Evolutionary conservation across 2,329 filamentous ascomycete species (phyloP).

Genomic region (Chaetomiaceae sp.): DNA sequence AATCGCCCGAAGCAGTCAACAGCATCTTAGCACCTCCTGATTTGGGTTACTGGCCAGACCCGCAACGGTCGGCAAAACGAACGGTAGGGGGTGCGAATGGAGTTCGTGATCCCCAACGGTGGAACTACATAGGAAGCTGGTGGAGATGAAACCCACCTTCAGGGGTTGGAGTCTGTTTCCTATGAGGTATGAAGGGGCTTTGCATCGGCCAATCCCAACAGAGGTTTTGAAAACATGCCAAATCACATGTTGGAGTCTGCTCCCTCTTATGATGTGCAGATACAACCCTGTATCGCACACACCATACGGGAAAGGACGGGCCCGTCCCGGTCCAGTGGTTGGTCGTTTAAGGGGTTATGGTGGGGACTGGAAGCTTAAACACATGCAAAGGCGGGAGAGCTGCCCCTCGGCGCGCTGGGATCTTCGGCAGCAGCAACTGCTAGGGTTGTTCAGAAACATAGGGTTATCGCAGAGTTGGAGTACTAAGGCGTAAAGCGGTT

Average conservation of each 20-base stretch:
- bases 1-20: neutral
- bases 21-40: neutral
- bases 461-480: too few relatives aligned
- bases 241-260: neutral
- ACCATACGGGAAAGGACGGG: neutral
- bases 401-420: too few relatives aligned
- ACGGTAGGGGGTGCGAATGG: neutral
- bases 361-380: neutral
- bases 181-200: neutral
- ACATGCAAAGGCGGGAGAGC: neutral
- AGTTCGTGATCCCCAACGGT: neutral
- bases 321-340: neutral
- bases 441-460: too few relatives aligned
- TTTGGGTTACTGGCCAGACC: neutral
- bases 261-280: neutral
- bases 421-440: too few relatives aligned
- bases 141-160: neutral
- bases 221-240: neutral
- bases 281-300: neutral
- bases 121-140: neutral
- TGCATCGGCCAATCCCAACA: neutral
- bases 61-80: neutral
- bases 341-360: too few relatives aligned
- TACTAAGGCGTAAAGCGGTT: too few relatives aligned
- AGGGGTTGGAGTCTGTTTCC: neutral